Base-by-base conservation (phyloP, 805 yeast species). In the Ascoidea asiatica region DNA sequence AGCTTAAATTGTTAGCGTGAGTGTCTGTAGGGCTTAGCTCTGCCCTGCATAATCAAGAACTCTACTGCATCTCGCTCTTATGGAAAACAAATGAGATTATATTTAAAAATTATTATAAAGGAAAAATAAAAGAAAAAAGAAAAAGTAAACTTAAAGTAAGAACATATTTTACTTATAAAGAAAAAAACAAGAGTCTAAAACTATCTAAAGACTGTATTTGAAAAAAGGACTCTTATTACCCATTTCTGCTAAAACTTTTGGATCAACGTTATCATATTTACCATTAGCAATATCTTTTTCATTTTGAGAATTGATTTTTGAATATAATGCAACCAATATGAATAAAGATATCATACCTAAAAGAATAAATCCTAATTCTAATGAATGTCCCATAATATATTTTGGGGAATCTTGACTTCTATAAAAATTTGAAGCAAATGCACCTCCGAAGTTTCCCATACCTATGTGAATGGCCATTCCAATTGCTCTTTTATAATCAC, bases 201-300 rank as follows among this genome's bases (percentile, higher is more conserved):
- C n/a, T n/a, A n/a, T n/a, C n/a, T n/a, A 48, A n/a, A 46, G 33
- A 19, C 51, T 42, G 48, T 68, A 68, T 18, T 53, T 52, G 47
- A 60, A 68, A 40, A 60, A 59, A 1, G 73, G 73, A 42, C 61
- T 62, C 48, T 61, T 61, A 52, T 69, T 72, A 19, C 72, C 73
- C 67, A 65, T 54, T 41, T 55, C 57, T 11, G 57, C 47, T 40
- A 67, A 52, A 42, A 65, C 60, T 21, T 50, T 48, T 21, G 53
- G 56, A 4, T 58, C 50, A 40, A 49, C 48, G 6, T 48, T 50
- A 43, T 57, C 64, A 45, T 57, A 66, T 33, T 51, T 52, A 1
- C 69, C 71, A 21, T 54, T 55, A 19, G 50, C 43, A 37, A 63
- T 48, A 38, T 57, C 62, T 19, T 46, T 47, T 42, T 47, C 48